Base-by-base conservation (phyloP, 257 asterid species). In the Paraleonurus japonicus region DNA sequence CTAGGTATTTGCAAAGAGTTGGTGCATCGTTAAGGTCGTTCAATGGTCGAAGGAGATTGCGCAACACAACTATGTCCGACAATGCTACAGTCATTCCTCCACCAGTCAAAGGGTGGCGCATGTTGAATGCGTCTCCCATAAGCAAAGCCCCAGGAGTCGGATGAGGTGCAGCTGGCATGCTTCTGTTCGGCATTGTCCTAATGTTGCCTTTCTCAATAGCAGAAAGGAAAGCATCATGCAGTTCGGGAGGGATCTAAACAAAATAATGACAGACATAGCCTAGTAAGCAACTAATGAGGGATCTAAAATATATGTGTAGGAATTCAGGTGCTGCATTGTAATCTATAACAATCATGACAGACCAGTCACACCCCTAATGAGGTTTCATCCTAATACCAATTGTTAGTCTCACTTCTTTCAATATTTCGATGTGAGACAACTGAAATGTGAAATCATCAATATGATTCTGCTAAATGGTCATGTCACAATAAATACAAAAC, bases 161-260 rank as follows among this genome's bases (percentile, higher is more conserved):
- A 61, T 83, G 87, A 41, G 87, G 87, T 1, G 81, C 80, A n/a
- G 87, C 87, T 6, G 87, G 87, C 87, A 83, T 83, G 83, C 87
- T 83, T 72, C 87, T 83, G 77, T 83, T 83, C 15, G 85, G 83
- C 87, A 83, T 83, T 24, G 85, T 83, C 85, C 85, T 80, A 62
- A 83, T 72, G 73, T 83, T 80, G 53, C 87, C 85, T 65, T 33
- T 80, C 70, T 80, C 83, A 3, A 83, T 80, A 45, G 85, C 81
- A 41, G 78, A 48, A 54, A 83, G 51, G 60, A 83, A 80, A 48
- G 83, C 85, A 35, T 64, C 71, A 0, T 68, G 85, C 45, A 83
- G 67, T 27, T 77, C 78, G 8, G 81, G 62, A 68, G 87, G 87
- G 71, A 83, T 76, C 85, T 80, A 68, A 53, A 53, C n/a, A 68